These are phyloP conservation scores for Cutaneotrichosporon spelunceum DNA, from an alignment of 1,284 basidiomycete genomes.

Conservation along the genomic window DNA sequence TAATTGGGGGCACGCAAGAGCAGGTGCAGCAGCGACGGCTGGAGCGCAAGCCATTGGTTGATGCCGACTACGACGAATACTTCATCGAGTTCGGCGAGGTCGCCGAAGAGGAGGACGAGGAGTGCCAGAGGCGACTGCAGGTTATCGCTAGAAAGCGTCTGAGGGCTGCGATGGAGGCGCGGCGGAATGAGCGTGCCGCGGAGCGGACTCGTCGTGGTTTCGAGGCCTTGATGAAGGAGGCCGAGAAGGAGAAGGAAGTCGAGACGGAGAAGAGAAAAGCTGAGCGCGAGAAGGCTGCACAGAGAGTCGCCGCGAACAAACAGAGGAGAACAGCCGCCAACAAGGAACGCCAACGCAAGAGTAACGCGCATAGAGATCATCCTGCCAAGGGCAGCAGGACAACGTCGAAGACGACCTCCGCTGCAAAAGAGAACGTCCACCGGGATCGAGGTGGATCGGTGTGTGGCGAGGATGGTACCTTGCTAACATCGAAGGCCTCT, in stretches of 20 bases:
- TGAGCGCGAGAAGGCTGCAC: neutral
- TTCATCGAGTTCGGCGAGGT: slow-evolving; percentile 35
- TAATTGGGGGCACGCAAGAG: slow-evolving; percentile 39
- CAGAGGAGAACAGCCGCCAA: neutral
- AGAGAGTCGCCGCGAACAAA: neutral
- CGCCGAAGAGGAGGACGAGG: slow-evolving; percentile 33
- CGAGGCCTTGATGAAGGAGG: slow-evolving; percentile 29
- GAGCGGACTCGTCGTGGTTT: slow-evolving; percentile 30
- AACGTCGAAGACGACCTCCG: neutral
- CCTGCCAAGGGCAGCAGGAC: neutral
- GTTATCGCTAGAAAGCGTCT: slow-evolving; percentile 35
- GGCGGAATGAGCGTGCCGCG: slow-evolving; percentile 25
- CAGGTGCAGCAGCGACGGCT: neutral
- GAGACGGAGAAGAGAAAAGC: slow-evolving; percentile 8
- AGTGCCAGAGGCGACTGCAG: slow-evolving; percentile 26
- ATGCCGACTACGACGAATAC: slow-evolving; percentile 44
- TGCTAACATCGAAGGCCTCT: neutral
- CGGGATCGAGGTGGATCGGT: neutral
- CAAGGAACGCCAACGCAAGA: neutral
- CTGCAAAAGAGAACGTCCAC: neutral
- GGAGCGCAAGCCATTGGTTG: slow-evolving; percentile 24
- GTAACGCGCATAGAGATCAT: neutral
- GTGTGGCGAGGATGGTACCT: neutral
- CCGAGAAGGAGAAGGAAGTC: slow-evolving; percentile 13
- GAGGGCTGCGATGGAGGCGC: slow-evolving; percentile 31